Evolutionary conservation across 1,284 basidiomycete species (phyloP), one percentile per base, ranked within the genome.

Genomic region (Microbotryomycetes sp.): DNA sequence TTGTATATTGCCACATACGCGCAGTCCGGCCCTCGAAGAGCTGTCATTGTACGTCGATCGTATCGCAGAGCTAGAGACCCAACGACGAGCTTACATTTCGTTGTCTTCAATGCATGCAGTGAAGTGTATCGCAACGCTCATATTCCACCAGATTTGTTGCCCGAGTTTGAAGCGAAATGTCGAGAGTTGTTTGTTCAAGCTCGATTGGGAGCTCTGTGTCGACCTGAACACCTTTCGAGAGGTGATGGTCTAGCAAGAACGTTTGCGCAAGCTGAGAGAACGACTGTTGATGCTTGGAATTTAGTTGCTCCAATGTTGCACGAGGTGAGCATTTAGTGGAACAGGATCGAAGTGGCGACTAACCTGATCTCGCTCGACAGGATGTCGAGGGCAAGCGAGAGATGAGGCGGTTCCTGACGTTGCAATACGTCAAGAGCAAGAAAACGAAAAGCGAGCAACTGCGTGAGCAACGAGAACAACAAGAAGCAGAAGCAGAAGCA

Each of bases 111-210:
- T 1, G 3, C 4, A 28, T 0, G 2, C 32, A 62, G 57, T 42
- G 52, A 56, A 4, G 53, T 65, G 5, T 29, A 48, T 15, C 45
- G 52, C 3, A 48, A 62, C n/a, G 30, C 52, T 2, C 29, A 52
- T 0, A 26, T 59, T 9, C 28, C 55, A 0, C 26, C 58, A 14
- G n/a, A 6, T 1, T 19, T 48, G n/a, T 47, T 62, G 22, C 36
- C 48, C 9, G 14, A 4, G 12, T 49, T 60, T 16, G 58, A 58
- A 22, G 31, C 60, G 3, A 54, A 48, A 2, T 58, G 51, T 36
- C 60, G 64, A 5, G 25, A 56, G 19, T 25, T 65, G 15, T 65
- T 58, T 53, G 62, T 62, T 53, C 56, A 65, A 14, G 46, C 60
- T 2, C 64, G 64, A 1, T 49, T 65, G 3, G 57, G 57, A 4